phyloP scores from a whole-genome alignment of 2,329 filamentous ascomycete species.

The Colletotrichum sp. region DNA sequence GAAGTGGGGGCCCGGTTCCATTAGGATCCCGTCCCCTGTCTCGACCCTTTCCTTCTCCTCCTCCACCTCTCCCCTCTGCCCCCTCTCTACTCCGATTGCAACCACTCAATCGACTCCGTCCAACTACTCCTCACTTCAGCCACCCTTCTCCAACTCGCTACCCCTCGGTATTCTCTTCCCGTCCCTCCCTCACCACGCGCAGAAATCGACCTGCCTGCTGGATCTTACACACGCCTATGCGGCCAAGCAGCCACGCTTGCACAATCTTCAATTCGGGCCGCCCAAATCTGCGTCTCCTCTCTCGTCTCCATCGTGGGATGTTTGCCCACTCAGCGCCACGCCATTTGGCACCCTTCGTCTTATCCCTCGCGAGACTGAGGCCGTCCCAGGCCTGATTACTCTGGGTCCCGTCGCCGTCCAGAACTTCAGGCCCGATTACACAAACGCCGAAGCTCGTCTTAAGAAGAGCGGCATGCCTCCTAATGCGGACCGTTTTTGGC shows the following conservation, averaged over 20 bases:
- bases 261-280: constrained; percentile 5
- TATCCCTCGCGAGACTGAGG: neutral
- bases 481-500: neutral
- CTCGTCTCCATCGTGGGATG: constrained; percentile 9
- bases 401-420: constrained; percentile 7
- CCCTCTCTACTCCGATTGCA: neutral
- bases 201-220: neutral
- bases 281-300: neutral
- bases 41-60: neutral
- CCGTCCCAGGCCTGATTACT: neutral
- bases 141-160: constrained; percentile 10
- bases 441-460: neutral
- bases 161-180: neutral
- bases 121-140: neutral
- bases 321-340: constrained; percentile 4
- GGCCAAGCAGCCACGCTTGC: neutral
- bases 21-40: neutral
- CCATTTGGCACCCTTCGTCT: neutral
- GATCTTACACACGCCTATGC: constrained; percentile 4
- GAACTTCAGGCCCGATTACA: neutral
- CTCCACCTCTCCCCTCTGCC: neutral
- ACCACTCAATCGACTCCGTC: neutral
- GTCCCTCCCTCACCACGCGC: neutral
- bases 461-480: constrained; percentile 6
- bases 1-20: neutral